phyloP scores from a whole-genome alignment of 495 filamentous ascomycete species.

The Thermothielavioides terrestris region DNA sequence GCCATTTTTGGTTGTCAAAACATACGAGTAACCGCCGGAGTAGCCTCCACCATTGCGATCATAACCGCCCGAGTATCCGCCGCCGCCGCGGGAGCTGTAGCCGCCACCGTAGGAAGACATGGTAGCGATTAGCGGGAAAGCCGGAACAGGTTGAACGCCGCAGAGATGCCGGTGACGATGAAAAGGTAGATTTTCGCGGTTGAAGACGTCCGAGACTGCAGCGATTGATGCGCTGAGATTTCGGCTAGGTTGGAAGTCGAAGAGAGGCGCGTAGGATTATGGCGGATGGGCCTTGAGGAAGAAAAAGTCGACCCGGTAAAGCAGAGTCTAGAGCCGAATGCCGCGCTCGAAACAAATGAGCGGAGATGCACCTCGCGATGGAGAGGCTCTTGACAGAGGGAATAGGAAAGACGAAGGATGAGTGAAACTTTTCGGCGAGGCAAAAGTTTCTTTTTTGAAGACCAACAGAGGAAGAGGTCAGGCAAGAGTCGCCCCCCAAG shows the following conservation, averaged over 20 bases:
- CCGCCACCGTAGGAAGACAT: slow-evolving; percentile 51
- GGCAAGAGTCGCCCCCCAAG: slow-evolving; percentile 8
- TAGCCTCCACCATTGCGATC: slow-evolving; percentile 22
- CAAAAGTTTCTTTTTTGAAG: slow-evolving; percentile 9
- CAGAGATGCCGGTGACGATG: not conserved
- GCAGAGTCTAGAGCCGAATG: not conserved
- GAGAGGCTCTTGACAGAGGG: not conserved
- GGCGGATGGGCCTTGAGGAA: not conserved
- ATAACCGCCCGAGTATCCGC: slow-evolving; percentile 30
- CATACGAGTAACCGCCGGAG: slow-evolving; percentile 15
- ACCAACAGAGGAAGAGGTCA: not conserved
- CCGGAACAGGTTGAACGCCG: not conserved
- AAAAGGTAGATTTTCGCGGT: not conserved
- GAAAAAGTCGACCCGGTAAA: not conserved
- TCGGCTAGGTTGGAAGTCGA: not conserved
- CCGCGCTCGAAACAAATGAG: slow-evolving; percentile 8
- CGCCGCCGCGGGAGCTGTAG: slow-evolving; percentile 45
- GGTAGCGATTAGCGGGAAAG: slow-evolving; percentile 43
- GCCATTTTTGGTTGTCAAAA: no score
- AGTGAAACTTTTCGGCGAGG: slow-evolving; percentile 9
- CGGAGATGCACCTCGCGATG: slow-evolving; percentile 9
- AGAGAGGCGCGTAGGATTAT: not conserved
- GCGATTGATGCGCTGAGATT: not conserved
- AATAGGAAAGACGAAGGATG: not conserved
- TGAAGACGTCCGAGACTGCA: not conserved